phyloP scores from a whole-genome alignment of 2,329 filamentous ascomycete genomes.

The Apiospora hydei region DNA sequence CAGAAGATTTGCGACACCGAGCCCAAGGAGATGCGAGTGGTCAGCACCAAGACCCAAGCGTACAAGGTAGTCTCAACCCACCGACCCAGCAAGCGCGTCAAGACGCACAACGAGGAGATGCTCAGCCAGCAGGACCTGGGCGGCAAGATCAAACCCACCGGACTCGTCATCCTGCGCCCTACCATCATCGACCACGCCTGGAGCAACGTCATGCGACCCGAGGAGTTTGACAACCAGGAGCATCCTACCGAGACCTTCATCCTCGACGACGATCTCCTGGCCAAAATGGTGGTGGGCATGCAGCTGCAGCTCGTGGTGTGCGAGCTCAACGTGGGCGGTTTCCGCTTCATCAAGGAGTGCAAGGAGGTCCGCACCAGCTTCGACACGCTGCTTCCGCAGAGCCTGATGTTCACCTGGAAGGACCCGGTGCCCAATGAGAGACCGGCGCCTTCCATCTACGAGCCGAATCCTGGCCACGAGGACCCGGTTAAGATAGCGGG shows the following conservation, averaged over 20 bases:
- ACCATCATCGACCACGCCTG: constrained; percentile 57
- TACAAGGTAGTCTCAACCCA: constrained; percentile 13
- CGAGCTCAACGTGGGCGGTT: constrained; percentile 60
- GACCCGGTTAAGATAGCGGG: not conserved
- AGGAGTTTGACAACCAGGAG: constrained; percentile 38
- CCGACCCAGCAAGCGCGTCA: constrained; percentile 33
- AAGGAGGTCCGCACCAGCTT: constrained; percentile 65
- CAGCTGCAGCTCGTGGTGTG: constrained; percentile 65
- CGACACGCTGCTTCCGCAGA: constrained; percentile 71
- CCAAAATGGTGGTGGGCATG: constrained; percentile 68
- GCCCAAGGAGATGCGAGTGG: constrained; percentile 47
- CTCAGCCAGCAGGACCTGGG: constrained; percentile 29
- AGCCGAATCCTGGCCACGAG: not conserved
- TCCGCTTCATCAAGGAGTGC: constrained; percentile 70
- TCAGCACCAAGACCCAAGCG: constrained; percentile 42
- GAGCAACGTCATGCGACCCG: constrained; percentile 48
- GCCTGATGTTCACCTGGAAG: constrained; percentile 73
- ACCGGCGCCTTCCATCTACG: constrained; percentile 51
- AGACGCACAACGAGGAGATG: constrained; percentile 30
- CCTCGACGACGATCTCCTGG: constrained; percentile 66
- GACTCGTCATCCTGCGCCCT: constrained; percentile 52
- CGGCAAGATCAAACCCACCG: constrained; percentile 49
- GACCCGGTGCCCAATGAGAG: constrained; percentile 56
- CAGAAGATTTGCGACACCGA: constrained; percentile 15
- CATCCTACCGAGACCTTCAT: constrained; percentile 58